These are phyloP conservation scores for Colletotrichum sp. DNA, from an alignment of 2,329 filamentous ascomycete genomes.

Conservation along the genomic window DNA sequence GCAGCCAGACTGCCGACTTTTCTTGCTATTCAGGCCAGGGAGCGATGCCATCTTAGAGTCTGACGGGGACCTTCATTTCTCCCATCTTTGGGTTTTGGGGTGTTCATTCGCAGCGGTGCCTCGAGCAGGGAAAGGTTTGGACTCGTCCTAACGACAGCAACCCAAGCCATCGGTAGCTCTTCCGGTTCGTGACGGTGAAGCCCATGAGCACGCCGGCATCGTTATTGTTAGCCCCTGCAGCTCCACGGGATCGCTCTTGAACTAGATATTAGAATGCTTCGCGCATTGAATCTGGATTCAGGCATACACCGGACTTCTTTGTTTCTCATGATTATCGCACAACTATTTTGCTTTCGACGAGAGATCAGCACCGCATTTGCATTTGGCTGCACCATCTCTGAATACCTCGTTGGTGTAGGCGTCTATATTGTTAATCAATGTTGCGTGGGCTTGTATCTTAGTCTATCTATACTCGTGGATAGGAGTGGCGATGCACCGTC, in stretches of 20 bases:
- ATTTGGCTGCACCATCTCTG: not conserved
- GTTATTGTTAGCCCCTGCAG: not conserved
- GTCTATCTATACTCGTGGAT: not conserved
- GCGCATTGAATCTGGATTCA: not conserved
- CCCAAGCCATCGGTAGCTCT: not conserved
- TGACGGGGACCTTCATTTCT: not conserved
- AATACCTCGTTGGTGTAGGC: not conserved
- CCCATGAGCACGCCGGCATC: not conserved
- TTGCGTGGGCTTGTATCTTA: not conserved
- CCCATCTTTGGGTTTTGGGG: not conserved
- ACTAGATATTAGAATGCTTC: not conserved
- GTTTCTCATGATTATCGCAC: not conserved
- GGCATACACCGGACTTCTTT: not conserved
- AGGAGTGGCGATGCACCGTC: not conserved
- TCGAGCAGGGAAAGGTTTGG: not conserved
- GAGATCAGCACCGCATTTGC: not conserved
- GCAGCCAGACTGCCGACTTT: not conserved
- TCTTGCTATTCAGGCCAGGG: not conserved
- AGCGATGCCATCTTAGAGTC: not conserved
- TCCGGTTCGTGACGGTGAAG: not conserved
- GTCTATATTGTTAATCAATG: not conserved
- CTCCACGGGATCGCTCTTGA: not conserved
- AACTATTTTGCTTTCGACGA: not conserved
- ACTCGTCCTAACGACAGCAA: not conserved
- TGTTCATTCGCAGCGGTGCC: not conserved